Evolutionary conservation across 225 moss, liverwort and hornwort species (phyloP).

Genomic region (Ulota crispa): DNA sequence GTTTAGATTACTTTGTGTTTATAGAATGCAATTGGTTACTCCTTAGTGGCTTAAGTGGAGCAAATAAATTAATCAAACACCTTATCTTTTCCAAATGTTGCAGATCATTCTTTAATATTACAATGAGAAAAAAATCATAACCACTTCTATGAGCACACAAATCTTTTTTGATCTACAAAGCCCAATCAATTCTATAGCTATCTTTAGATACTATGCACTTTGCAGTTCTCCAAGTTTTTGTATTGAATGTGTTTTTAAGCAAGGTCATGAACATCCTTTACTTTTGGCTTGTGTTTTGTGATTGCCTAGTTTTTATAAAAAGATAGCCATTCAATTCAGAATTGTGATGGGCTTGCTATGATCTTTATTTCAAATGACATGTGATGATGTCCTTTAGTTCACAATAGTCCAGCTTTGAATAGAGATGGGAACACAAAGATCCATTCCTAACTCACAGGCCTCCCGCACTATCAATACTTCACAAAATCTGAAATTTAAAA

Average conservation of each 20-base stretch:
- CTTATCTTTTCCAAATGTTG: constrained; percentile 23
- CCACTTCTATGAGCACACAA: constrained; percentile 2
- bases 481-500: too few species aligned
- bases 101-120: constrained; percentile 14
- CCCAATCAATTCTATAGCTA: neutral
- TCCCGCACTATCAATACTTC: too few species aligned
- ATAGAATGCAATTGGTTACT: constrained; percentile 29
- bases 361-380: neutral
- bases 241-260: neutral
- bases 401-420: too few species aligned
- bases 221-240: neutral
- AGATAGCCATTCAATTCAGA: neutral
- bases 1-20: constrained; percentile 14
- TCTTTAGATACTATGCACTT: neutral
- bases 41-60: constrained; percentile 34
- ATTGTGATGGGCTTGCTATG: neutral
- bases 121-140: constrained; percentile 23
- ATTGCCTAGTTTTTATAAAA: neutral
- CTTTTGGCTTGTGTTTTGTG: neutral
- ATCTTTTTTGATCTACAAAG: neutral
- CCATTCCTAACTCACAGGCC: too few species aligned
- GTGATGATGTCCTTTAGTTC: too few species aligned
- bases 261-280: neutral
- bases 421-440: too few species aligned
- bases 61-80: constrained; percentile 23